These are phyloP conservation scores for Asterochloris sp. DNA, from an alignment of 139 green algal species.

Conservation along the genomic window DNA sequence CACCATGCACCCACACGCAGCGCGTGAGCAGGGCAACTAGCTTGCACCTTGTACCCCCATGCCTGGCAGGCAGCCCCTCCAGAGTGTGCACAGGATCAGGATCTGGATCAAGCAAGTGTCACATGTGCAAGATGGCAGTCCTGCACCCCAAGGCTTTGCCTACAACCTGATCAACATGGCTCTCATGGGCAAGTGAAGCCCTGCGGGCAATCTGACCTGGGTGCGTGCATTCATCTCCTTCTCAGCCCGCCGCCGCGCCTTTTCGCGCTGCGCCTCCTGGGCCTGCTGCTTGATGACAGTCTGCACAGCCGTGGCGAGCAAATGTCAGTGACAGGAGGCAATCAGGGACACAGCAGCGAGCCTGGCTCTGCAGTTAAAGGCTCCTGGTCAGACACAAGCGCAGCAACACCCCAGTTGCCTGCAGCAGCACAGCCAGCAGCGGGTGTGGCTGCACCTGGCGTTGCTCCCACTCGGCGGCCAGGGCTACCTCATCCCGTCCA, in stretches of 20 bases:
- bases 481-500: too few relatives aligned
- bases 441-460: too few relatives aligned
- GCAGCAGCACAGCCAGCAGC: too few relatives aligned
- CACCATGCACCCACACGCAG: not conserved
- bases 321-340: too few relatives aligned
- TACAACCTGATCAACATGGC: not conserved
- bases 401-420: too few relatives aligned
- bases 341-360: too few relatives aligned
- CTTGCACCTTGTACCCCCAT: not conserved
- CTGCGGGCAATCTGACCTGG: not conserved
- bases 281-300: constrained; percentile 1
- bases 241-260: not conserved
- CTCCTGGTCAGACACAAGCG: too few relatives aligned
- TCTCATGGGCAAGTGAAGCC: not conserved
- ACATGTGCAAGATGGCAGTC: not conserved
- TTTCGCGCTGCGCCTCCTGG: constrained; percentile 2
- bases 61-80: too few relatives aligned
- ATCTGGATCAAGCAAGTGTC: not conserved
- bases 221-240: constrained; percentile 2
- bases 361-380: too few relatives aligned
- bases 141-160: not conserved
- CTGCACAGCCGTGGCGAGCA: not conserved
- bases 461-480: too few relatives aligned
- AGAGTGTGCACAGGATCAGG: not conserved
- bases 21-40: not conserved